Conservation (phyloP, 2,329 filamentous ascomycete species). For the Sporothrix brasiliensis region DNA sequence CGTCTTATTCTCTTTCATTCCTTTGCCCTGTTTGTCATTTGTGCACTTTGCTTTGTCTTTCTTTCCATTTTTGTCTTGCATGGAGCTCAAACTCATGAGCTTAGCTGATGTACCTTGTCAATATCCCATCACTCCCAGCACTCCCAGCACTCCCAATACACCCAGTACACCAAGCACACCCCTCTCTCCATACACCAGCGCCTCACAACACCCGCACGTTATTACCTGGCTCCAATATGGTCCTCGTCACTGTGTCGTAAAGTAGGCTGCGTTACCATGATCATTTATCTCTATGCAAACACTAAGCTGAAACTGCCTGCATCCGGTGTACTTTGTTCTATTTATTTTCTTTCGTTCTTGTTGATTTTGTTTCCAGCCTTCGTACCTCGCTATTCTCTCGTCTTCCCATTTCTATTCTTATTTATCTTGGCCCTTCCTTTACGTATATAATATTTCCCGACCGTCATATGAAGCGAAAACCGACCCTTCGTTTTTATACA, state of each 20-base stretch:
- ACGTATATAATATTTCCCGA: conserved; percentile 25
- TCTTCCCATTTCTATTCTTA: conserved; percentile 12
- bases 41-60: neutral
- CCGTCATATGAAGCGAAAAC: conserved; percentile 39
- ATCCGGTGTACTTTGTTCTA: neutral
- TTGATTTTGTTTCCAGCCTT: conserved; percentile 16
- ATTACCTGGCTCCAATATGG: neutral
- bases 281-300: neutral
- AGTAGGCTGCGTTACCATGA: neutral
- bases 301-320: neutral
- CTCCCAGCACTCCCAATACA: neutral
- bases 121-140: neutral
- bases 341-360: neutral
- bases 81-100: conserved; percentile 22
- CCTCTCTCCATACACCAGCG: neutral
- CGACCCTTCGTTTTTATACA: conserved; percentile 34
- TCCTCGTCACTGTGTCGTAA: conserved; percentile 18
- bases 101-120: conserved; percentile 24
- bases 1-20: conserved; percentile 15
- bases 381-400: conserved; percentile 31
- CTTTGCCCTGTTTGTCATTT: conserved; percentile 18
- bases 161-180: neutral
- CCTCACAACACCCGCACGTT: neutral
- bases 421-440: neutral
- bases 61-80: conserved; percentile 19